phyloP scores from a whole-genome alignment of 2,329 filamentous ascomycete species.

The Teratosphaeria gauchensis region DNA sequence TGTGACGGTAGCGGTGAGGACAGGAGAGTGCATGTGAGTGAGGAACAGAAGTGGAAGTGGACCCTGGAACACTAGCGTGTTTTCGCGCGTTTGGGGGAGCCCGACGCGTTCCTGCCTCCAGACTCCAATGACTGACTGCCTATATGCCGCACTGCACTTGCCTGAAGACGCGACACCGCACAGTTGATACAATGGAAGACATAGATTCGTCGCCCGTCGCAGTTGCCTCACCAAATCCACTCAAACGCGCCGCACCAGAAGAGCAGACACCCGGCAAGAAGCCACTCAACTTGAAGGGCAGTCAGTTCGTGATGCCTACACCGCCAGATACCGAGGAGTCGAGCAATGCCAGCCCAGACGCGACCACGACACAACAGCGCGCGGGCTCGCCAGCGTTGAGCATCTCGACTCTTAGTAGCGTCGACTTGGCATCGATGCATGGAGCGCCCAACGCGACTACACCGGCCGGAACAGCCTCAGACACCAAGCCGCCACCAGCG shows the following conservation, averaged over 20 bases:
- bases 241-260: conserved; percentile 19
- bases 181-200: conserved; percentile 18
- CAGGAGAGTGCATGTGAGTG: background rate
- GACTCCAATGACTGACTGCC: background rate
- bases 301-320: conserved; percentile 26
- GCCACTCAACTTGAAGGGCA: conserved; percentile 24
- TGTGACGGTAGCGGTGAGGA: background rate
- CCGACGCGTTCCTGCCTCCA: background rate
- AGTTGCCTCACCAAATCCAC: conserved; percentile 10
- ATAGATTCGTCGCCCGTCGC: conserved; percentile 17
- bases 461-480: conserved; percentile 2
- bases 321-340: conserved; percentile 24
- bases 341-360: conserved; percentile 19
- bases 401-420: conserved; percentile 25
- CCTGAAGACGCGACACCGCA: background rate
- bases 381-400: conserved; percentile 23
- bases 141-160: background rate
- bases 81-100: background rate
- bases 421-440: conserved; percentile 8
- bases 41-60: background rate
- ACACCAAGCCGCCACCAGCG: conserved; percentile 20
- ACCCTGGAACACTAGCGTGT: background rate
- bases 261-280: conserved; percentile 15
- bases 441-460: background rate
- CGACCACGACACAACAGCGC: conserved; percentile 10